Evolutionary conservation across 192 early-diverging fungal genomes (phyloP).

Genomic region (Coemansia nantahalensis): DNA sequence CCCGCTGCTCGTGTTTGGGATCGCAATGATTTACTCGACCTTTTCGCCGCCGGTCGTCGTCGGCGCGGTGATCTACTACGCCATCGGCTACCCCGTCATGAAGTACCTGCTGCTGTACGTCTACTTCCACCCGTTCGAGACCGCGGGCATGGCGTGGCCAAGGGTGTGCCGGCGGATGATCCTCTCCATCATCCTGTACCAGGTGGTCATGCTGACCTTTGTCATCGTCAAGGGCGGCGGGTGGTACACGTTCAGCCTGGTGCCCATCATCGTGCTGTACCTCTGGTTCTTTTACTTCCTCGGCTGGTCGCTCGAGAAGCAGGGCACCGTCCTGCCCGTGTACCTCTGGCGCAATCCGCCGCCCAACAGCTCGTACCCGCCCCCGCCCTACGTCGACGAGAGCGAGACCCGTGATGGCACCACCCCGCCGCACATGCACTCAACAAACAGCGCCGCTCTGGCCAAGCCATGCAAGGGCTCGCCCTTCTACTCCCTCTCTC

Average conservation of each 20-base stretch:
- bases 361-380: slow-evolving; percentile 42
- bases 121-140: slow-evolving; percentile 73
- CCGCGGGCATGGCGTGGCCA: slow-evolving; percentile 70
- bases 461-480: too few species aligned
- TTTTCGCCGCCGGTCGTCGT: slow-evolving; percentile 71
- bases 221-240: slow-evolving; percentile 48
- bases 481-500: too few species aligned
- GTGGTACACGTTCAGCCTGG: slow-evolving; percentile 45
- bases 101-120: slow-evolving; percentile 81
- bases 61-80: slow-evolving; percentile 67
- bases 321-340: slow-evolving; percentile 35
- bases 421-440: background rate
- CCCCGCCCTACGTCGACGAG: slow-evolving; percentile 16
- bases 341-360: slow-evolving; percentile 50
- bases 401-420: background rate
- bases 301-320: slow-evolving; percentile 42
- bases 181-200: slow-evolving; percentile 63
- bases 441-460: background rate
- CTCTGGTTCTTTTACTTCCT: slow-evolving; percentile 44
- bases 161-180: slow-evolving; percentile 68
- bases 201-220: slow-evolving; percentile 62
- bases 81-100: slow-evolving; percentile 62
- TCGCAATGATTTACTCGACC: slow-evolving; percentile 74
- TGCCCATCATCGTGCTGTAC: slow-evolving; percentile 33
- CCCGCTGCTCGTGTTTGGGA: slow-evolving; percentile 68